phyloP scores from a whole-genome alignment of 2,329 filamentous ascomycete genomes.

The Harringtonia lauricola region DNA sequence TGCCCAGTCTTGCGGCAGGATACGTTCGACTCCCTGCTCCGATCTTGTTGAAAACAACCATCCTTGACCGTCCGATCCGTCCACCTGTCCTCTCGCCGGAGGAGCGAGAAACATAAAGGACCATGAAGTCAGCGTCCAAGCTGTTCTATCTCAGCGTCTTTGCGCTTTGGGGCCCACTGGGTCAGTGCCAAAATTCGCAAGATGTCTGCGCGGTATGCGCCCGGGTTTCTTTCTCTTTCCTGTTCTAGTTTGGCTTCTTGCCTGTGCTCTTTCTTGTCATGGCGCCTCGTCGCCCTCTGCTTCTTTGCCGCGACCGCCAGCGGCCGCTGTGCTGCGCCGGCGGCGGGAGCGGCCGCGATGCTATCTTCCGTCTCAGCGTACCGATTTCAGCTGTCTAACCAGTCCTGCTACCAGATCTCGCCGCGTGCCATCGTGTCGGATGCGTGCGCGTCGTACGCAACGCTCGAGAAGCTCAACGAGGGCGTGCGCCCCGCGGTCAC shows the following conservation, averaged over 20 bases:
- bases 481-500: conserved; percentile 66
- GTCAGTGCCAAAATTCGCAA: conserved; percentile 31
- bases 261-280: background rate
- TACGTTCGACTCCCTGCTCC: too few species aligned
- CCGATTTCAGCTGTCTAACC: conserved; percentile 27
- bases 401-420: conserved; percentile 54
- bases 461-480: conserved; percentile 74
- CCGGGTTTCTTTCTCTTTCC: conserved; percentile 6
- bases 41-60: too few species aligned
- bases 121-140: conserved; percentile 42
- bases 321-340: conserved; percentile 9
- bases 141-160: conserved; percentile 46
- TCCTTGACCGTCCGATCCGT: background rate
- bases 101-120: conserved; percentile 5
- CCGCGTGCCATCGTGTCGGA: conserved; percentile 84
- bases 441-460: conserved; percentile 86
- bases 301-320: background rate
- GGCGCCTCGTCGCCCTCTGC: background rate
- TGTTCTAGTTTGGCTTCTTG: conserved; percentile 4
- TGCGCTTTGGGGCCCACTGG: conserved; percentile 39
- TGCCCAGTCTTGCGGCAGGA: too few species aligned
- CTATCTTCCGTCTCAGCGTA: conserved; percentile 10
- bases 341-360: too few species aligned
- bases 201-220: conserved; percentile 43
- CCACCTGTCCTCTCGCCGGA: background rate